A percentile compares a stretch with the other conserved stretches of the same genome.
phyloP scores from a whole-genome alignment of 805 yeast species.

The Yarrowia sp. region DNA sequence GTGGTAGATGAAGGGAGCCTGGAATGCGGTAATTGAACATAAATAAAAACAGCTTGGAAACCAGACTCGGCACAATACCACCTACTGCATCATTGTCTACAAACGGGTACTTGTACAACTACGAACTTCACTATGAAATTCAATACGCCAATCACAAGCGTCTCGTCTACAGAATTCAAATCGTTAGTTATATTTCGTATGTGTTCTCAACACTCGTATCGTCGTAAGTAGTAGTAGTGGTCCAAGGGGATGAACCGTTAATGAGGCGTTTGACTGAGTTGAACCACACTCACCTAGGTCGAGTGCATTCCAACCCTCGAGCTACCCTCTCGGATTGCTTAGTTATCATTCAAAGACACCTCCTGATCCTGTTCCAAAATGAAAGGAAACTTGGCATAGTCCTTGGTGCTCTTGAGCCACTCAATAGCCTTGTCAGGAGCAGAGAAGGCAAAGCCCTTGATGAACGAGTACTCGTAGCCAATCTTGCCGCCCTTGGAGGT shows the following conservation, averaged over 20 bases:
- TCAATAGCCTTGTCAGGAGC: constrained; percentile 28
- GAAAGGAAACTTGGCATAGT: constrained; percentile 21
- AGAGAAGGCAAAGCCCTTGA: constrained; percentile 31
- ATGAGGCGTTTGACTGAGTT: neutral
- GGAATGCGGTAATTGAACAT: too few species aligned
- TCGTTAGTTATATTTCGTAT: constrained; percentile 2
- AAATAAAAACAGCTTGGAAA: too few species aligned
- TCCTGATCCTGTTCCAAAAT: constrained; percentile 33
- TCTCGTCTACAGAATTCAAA: neutral
- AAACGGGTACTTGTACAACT: too few species aligned
- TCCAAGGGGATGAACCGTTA: too few species aligned
- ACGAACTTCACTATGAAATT: too few species aligned
- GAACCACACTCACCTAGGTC: too few species aligned
- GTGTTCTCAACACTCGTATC: constrained; percentile 4
- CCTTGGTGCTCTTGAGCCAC: constrained; percentile 9
- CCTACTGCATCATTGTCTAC: too few species aligned
- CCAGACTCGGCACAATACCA: too few species aligned
- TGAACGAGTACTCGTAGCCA: constrained; percentile 34
- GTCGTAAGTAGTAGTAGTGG: neutral
- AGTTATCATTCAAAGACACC: constrained; percentile 1
- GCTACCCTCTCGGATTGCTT: too few species aligned
- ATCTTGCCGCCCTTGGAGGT: constrained; percentile 28
- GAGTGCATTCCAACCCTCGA: neutral
- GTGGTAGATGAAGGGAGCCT: too few species aligned
- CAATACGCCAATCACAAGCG: too few species aligned